Conservation (phyloP, 1,284 basidiomycete species). For the Hemileia vastatrix region DNA sequence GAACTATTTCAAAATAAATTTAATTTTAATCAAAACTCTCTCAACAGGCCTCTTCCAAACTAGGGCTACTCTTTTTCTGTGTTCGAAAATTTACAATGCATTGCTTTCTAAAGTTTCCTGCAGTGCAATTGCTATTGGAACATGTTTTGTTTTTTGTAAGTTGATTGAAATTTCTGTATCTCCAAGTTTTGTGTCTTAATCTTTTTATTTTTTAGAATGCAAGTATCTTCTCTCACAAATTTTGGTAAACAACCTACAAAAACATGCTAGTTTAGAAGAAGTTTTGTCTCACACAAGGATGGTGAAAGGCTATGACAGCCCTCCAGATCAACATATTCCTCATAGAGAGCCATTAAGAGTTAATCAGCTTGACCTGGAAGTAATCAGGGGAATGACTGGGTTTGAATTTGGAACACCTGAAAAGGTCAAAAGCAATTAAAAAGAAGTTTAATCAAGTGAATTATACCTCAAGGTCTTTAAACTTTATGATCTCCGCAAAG, state of each 20-base stretch:
- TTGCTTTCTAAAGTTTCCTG: no score
- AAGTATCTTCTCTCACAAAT: conserved; percentile 86
- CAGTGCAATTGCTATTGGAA: no score
- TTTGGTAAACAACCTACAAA: conserved; percentile 85
- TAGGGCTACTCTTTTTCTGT: no score
- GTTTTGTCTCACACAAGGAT: conserved; percentile 93
- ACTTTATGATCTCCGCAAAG: conserved; percentile 65
- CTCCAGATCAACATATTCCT: conserved; percentile 75
- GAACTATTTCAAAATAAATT: no score
- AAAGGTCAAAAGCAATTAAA: conserved; percentile 67
- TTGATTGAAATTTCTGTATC: no score
- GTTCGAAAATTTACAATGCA: no score
- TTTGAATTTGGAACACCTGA: conserved; percentile 90
- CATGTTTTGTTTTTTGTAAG: no score
- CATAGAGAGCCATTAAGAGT: conserved; percentile 75
- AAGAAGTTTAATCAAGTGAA: conserved; percentile 67
- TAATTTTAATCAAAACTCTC: no score
- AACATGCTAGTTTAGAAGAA: conserved; percentile 72
- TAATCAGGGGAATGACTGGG: conserved; percentile 85
- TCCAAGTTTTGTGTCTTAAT: no score
- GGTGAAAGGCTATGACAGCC: conserved; percentile 69
- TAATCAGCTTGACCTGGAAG: conserved; percentile 73
- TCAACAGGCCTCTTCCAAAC: no score
- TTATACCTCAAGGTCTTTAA: conserved; percentile 63
- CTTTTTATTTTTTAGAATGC: conserved; percentile 58